Base-by-base conservation (phyloP, 371 early-diverging fungal genomes). In the Capillidium heterosporum region DNA sequence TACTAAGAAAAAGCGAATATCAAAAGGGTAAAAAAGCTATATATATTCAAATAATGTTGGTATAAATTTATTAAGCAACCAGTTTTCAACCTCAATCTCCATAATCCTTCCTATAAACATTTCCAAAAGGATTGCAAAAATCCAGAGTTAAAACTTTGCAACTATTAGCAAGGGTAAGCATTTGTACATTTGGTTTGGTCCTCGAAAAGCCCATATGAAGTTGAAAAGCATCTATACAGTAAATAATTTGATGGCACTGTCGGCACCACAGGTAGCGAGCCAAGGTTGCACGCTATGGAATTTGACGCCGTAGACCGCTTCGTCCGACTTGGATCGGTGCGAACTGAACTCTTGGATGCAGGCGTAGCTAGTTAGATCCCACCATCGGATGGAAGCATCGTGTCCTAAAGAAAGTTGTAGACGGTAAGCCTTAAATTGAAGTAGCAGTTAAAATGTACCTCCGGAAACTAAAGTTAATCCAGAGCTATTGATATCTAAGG, bases 291-390 rank as follows among this genome's bases (percentile, higher is more conserved):
- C 61, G 13, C 69, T 74, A 60, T 87, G 86, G 64, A 76, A 86
- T 47, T 74, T 70, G 8, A 77, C 77, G 32, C 66, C 64, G 60
- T 82, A 72, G 1, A 91, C 83, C 27, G 85, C 86, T 65, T 89
- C 88, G 60, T 84, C 81, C 28, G 76, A 75, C 65, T 86, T 85
- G 57, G 72, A 71, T 23, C 86, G 66, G 59, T 88, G 89, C 0
- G 84, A 75, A 23, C 80, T 73, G 59, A 85, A 78, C 63, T 87
- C 87, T 63, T 89, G 87, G 19, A 84, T 59, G 67, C 85, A 86
- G 17, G 71, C 60, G 39, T 72, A 71, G n/a, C 73, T 71, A 19
- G 69, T 61, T 32, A 87, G 66, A 63, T 89, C 87, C 88, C 89
- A 91, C 65, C 83, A 66, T 43, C 87, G 74, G 24, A 88, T 71